Percentiles rank a stretch among this genome's conserved stretches.
phyloP scores from a whole-genome alignment of 2,329 filamentous ascomycete genomes.

The Colletotrichum somersetense region DNA sequence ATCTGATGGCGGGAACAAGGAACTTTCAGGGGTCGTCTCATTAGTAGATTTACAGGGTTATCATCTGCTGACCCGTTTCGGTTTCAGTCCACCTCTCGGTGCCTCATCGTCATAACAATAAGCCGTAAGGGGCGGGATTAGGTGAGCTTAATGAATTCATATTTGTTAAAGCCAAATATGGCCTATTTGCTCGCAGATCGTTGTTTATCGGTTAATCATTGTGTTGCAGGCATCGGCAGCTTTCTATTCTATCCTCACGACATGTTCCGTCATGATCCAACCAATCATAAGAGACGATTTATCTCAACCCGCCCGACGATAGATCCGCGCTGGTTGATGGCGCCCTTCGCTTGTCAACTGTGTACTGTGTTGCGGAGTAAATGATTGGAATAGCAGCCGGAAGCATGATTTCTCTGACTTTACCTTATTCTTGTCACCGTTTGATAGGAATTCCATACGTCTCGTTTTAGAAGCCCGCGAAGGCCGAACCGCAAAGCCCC shows the following conservation, averaged over 20 bases:
- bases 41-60: neutral
- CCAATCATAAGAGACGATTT: slow-evolving; percentile 3
- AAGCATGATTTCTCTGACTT: neutral
- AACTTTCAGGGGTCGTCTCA: neutral
- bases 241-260: neutral
- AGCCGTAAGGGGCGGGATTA: neutral
- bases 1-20: neutral
- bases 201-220: neutral
- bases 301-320: neutral
- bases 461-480: neutral
- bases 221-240: neutral
- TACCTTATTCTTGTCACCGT: no score
- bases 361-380: neutral
- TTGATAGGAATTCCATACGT: neutral
- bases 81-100: neutral
- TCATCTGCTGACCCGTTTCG: neutral
- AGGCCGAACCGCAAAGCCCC: no score
- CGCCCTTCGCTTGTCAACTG: slow-evolving; percentile 24
- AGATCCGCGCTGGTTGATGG: neutral
- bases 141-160: neutral
- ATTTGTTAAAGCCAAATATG: no score
- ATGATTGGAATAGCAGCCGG: neutral
- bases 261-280: neutral
- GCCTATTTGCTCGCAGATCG: neutral
- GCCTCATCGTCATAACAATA: neutral